A percentile compares a stretch with the other conserved stretches of the same genome.
Evolutionary conservation across 23 red algal species (phyloP).

Genomic region (Agarophyton chilense): DNA sequence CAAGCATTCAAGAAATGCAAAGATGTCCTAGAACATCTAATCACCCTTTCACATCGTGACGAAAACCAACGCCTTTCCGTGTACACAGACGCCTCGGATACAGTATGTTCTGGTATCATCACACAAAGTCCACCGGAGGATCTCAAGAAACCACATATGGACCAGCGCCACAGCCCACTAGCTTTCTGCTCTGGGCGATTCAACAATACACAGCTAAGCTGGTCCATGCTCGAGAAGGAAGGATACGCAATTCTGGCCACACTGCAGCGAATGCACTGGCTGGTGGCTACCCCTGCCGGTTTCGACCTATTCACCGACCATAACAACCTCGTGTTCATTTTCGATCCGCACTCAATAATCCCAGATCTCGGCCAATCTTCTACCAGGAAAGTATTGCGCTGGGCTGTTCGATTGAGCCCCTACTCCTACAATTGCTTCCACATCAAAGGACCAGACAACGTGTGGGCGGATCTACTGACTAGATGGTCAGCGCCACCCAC

Average conservation of each 20-base stretch:
- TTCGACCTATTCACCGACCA: conserved; percentile 16
- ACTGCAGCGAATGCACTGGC: neutral
- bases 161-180: neutral
- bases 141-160: neutral
- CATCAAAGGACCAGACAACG: neutral
- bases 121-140: neutral
- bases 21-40: neutral
- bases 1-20: neutral
- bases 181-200: neutral
- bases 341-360: neutral
- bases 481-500: neutral
- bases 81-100: neutral
- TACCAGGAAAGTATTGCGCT: neutral
- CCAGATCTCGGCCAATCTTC: neutral
- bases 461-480: neutral
- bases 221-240: neutral
- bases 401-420: neutral
- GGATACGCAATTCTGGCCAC: neutral
- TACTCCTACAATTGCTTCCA: conserved; percentile 1
- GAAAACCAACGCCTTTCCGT: neutral
- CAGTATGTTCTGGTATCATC: neutral
- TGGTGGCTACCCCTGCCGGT: neutral
- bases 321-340: neutral
- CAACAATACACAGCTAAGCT: neutral
- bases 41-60: neutral